Evolutionary conservation across 495 filamentous ascomycete genomes (phyloP).

Genomic region (Lasiosphaeris hirsuta): DNA sequence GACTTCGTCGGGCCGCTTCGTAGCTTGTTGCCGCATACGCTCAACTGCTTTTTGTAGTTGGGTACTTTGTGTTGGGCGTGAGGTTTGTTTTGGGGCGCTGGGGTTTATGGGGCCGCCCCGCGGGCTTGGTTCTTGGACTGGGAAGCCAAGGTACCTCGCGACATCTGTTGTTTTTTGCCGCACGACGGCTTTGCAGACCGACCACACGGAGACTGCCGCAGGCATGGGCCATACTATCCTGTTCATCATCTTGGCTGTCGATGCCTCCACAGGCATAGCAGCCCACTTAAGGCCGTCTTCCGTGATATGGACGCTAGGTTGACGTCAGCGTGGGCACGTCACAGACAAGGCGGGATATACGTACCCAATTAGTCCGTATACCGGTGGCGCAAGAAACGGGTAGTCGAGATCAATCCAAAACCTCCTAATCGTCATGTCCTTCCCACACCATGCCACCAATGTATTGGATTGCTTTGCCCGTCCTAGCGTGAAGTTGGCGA

Average conservation of each 20-base stretch:
- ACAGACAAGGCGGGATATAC: not conserved
- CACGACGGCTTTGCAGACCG: slow-evolving; percentile 28
- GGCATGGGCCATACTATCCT: slow-evolving; percentile 36
- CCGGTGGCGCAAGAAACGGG: slow-evolving; percentile 40
- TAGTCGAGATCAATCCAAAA: slow-evolving; percentile 42
- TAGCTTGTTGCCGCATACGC: slow-evolving; percentile 28
- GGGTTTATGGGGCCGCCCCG: not conserved
- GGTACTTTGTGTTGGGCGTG: slow-evolving; percentile 5
- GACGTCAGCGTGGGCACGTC: not conserved
- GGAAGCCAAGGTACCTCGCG: slow-evolving; percentile 34
- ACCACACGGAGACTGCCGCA: slow-evolving; percentile 32
- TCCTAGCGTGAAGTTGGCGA: slow-evolving; percentile 26
- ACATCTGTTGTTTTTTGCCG: slow-evolving; percentile 28
- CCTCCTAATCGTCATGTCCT: slow-evolving; percentile 21
- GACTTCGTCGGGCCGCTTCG: slow-evolving; percentile 30
- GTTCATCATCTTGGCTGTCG: slow-evolving; percentile 24
- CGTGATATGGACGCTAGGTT: slow-evolving; percentile 29
- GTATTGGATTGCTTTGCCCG: slow-evolving; percentile 5
- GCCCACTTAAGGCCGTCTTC: slow-evolving; percentile 30
- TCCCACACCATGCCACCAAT: slow-evolving; percentile 19
- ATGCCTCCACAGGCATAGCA: slow-evolving; percentile 28
- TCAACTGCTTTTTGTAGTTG: slow-evolving; percentile 26
- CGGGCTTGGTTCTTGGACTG: not conserved
- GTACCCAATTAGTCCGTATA: slow-evolving; percentile 39
- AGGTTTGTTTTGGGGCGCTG: not conserved